These are phyloP conservation scores for Aspergillus tubingensis DNA, from an alignment of 2,329 filamentous ascomycete species.

Conservation along the genomic window DNA sequence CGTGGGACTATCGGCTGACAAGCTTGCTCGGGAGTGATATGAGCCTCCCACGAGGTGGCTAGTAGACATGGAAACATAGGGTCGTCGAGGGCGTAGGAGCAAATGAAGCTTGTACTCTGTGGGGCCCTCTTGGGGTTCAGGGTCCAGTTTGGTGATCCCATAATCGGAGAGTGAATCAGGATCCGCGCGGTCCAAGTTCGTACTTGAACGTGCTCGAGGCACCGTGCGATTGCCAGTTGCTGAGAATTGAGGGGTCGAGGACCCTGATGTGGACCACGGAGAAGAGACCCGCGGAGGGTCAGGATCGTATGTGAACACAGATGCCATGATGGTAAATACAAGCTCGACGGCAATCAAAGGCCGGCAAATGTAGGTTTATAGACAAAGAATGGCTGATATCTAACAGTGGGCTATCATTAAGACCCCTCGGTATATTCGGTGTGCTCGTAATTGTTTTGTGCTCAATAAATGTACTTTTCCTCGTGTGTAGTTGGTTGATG, in stretches of 20 bases:
- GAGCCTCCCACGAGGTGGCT: constrained; percentile 55
- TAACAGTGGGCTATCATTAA: not conserved
- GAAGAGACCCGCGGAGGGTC: constrained; percentile 86
- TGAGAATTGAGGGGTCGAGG: constrained; percentile 41
- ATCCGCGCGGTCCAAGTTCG: constrained; percentile 44
- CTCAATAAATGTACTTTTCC: not conserved
- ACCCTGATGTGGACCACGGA: constrained; percentile 72
- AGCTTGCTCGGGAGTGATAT: constrained; percentile 45
- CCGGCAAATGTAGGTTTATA: not conserved
- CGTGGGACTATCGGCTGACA: constrained; percentile 23
- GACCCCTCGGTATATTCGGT: not conserved
- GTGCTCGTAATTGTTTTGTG: not conserved
- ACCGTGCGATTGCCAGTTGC: constrained; percentile 26
- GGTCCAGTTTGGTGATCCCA: constrained; percentile 73
- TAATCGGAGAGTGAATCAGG: constrained; percentile 54
- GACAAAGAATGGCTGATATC: not conserved
- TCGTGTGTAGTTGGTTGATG: not conserved
- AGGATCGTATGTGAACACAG: constrained; percentile 92
- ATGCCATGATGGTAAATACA: constrained; percentile 65
- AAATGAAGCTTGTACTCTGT: constrained; percentile 97
- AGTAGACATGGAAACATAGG: constrained; percentile 73
- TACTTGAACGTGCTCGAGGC: constrained; percentile 32
- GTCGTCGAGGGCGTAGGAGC: constrained; percentile 73
- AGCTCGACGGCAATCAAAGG: not conserved
- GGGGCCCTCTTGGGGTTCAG: constrained; percentile 90